Base-by-base conservation (phyloP, 2,329 filamentous ascomycete genomes). In the Dactylellina leptospora region DNA sequence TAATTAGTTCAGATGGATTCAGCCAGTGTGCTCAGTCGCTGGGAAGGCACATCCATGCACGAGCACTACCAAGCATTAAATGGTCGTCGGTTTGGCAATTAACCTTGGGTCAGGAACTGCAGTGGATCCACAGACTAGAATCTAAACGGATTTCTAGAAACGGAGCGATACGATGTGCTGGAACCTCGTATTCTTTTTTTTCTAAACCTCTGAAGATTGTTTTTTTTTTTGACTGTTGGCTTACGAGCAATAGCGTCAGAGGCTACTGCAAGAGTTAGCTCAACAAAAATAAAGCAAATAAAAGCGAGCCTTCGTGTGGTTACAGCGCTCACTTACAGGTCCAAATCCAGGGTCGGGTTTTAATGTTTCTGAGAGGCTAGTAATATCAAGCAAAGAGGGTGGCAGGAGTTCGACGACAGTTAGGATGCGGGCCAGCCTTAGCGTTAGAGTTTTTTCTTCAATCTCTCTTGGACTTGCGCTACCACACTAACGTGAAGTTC, bases 21-120 rank as follows among this genome's bases (percentile, higher is more conserved):
- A 59, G 59, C 56, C 58, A 53, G 58, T 30, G 36, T n/a, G n/a
- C 53, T 56, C 56, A 56, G 56, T 42, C 45, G 28, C 48, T 63
- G 51, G 36, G 38, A 40, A 48, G 38, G 27, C 33, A 54, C 18
- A 66, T 51, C 61, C 61, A 66, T 66, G 61, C 53, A 66, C 30
- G 51, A 62, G 47, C 56, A 42, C 56, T 70, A 70, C 50, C 66
- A 63, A 71, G 55, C 63, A 38, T 60, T 38, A 33, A 30, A 44
- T 16, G 42, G 13, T 27, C 53, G 20, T 47, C 5, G 16, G 47
- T 11, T 33, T 51, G 27, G 23, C 55, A 42, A 44, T 63, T 55
- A 71, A 71, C 66, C 66, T 71, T 71, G 66, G 66, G 44, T 62
- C 51, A 45, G 66, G 66, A 63, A 70, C 36, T 62, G 44, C 44